These are phyloP conservation scores for Leishmania arabica DNA, from an alignment of 208 protist species.

Conservation along the genomic window DNA sequence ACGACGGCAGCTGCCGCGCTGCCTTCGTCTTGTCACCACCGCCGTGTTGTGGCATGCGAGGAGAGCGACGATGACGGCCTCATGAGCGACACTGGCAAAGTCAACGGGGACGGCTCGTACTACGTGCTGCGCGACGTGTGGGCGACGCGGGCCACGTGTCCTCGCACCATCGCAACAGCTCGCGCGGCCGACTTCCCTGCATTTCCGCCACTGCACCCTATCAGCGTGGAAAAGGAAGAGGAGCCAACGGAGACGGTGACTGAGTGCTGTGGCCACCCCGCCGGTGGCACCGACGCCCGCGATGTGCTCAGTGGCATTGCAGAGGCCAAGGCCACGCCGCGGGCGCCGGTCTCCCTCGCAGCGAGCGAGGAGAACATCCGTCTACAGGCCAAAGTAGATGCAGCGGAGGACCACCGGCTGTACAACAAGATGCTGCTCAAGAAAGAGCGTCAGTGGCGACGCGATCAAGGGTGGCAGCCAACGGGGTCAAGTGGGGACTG, in stretches of 20 bases:
- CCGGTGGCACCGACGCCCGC: neutral
- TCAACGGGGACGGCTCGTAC: neutral
- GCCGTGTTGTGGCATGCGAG: neutral
- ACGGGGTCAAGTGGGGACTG: neutral
- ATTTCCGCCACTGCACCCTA: slow-evolving; percentile 30
- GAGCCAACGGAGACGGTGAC: neutral
- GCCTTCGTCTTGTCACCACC: too few species aligned
- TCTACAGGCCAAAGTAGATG: neutral
- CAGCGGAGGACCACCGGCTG: neutral
- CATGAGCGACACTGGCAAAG: too few species aligned
- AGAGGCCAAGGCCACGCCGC: neutral
- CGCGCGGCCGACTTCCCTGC: slow-evolving; percentile 12
- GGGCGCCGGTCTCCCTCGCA: neutral
- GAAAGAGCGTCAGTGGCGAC: slow-evolving; percentile 38
- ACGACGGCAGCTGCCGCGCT: neutral
- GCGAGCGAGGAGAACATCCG: neutral
- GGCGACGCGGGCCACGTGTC: slow-evolving; percentile 23
- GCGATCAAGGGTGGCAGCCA: slow-evolving; percentile 19
- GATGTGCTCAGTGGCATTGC: neutral
- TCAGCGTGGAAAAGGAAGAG: slow-evolving; percentile 16
- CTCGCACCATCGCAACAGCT: slow-evolving; percentile 10
- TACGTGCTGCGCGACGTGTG: slow-evolving; percentile 25
- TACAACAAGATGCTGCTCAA: slow-evolving; percentile 73
- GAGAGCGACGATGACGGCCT: neutral
- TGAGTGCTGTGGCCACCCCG: neutral